These are phyloP conservation scores for Pseudogymnoascus sp. DNA, from an alignment of 2,329 filamentous ascomycete genomes.

Conservation along the genomic window DNA sequence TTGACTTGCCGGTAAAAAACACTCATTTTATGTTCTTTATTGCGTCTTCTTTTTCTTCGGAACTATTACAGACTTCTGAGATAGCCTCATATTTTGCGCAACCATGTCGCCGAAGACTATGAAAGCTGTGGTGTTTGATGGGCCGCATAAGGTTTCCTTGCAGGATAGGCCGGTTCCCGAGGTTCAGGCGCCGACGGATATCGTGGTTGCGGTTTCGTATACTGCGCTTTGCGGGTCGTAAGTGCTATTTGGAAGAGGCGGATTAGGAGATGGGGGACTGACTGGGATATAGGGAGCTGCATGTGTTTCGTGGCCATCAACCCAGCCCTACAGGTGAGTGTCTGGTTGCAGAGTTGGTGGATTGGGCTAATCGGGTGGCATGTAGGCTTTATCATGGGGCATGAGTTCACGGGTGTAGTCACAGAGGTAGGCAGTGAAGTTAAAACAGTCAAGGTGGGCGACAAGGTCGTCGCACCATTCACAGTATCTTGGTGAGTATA, in stretches of 20 bases:
- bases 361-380: background rate
- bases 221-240: conserved; percentile 85
- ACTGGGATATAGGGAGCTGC: conserved; percentile 57
- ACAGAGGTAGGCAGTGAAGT: conserved; percentile 60
- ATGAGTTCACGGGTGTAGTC: conserved; percentile 78
- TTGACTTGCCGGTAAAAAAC: too few species aligned
- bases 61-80: too few species aligned
- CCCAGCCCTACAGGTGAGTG: conserved; percentile 43
- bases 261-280: background rate
- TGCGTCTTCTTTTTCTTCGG: too few species aligned
- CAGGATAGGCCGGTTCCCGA: conserved; percentile 73
- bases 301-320: conserved; percentile 78
- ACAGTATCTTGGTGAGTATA: conserved; percentile 63
- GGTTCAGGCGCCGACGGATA: conserved; percentile 62
- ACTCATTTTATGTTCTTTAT: too few species aligned
- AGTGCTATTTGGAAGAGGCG: conserved; percentile 27
- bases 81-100: too few species aligned
- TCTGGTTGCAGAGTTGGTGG: background rate
- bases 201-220: conserved; percentile 75
- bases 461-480: conserved; percentile 76
- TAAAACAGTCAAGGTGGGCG: conserved; percentile 61
- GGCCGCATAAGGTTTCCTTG: conserved; percentile 63
- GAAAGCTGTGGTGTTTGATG: conserved; percentile 85
- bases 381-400: conserved; percentile 58
- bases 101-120: conserved; percentile 45